Evolutionary conservation across 2,329 filamentous ascomycete species (phyloP).

Genomic region (Colletotrichum viniferum): DNA sequence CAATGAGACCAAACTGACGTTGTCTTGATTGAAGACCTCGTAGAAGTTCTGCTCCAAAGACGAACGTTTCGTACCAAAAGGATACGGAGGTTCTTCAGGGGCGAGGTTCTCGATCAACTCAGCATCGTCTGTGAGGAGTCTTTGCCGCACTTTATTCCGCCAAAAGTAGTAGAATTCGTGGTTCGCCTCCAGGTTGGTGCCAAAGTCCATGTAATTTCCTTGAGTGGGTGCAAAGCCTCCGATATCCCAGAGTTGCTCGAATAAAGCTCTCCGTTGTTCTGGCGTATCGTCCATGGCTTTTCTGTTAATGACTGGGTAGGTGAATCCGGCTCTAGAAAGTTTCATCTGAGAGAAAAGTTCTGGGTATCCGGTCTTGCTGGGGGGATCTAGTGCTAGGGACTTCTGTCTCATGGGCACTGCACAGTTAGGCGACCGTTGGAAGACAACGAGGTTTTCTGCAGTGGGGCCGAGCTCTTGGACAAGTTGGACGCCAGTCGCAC

Average conservation of each 20-base stretch:
- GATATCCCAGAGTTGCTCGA: neutral
- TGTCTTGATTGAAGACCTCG: slow-evolving; percentile 45
- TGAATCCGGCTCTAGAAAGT: neutral
- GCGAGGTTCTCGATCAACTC: neutral
- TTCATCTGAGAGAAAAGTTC: neutral
- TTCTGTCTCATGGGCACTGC: neutral
- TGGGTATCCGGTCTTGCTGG: neutral
- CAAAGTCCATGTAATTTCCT: neutral
- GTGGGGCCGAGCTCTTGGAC: slow-evolving; percentile 24
- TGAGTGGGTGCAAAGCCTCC: neutral
- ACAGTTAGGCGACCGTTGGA: slow-evolving; percentile 25
- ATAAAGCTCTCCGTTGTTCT: neutral
- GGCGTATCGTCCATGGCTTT: neutral
- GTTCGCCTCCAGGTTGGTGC: neutral
- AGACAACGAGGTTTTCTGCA: slow-evolving; percentile 20
- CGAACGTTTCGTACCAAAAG: slow-evolving; percentile 37
- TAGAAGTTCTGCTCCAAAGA: slow-evolving; percentile 48
- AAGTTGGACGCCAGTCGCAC: slow-evolving; percentile 23
- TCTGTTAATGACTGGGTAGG: neutral
- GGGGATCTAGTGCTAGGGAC: neutral
- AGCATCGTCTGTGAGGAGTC: neutral
- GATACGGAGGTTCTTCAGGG: neutral
- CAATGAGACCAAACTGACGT: slow-evolving; percentile 46
- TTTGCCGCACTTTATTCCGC: neutral
- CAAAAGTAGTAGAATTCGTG: neutral